Evolutionary conservation across 441 rosid genomes (phyloP), one percentile per base, ranked within the genome.

Genomic region (Biscutella auriculata): DNA sequence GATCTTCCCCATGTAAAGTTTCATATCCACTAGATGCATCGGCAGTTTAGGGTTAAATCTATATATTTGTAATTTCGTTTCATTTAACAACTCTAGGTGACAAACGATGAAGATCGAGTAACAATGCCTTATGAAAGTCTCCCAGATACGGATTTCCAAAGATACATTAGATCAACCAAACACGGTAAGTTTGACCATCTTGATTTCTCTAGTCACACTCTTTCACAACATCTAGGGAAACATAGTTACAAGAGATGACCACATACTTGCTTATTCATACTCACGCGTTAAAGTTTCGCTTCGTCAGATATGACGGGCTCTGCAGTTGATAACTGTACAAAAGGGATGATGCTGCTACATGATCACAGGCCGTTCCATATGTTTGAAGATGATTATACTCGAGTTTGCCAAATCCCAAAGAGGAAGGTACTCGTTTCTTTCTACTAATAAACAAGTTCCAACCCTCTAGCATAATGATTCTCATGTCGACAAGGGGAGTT

Each of bases 101-200:
- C 83, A 71, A 66, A 71, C 51, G 33, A 72, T 30, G 95, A 83
- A 69, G 43, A 43, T 17, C 65, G 76, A 8, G 95, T 85, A 44
- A 70, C 73, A 67, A 77, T 78, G 80, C 17, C 76, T 36, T 85
- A 85, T 25, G 60, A 57, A 44, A 75, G 67, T 53, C 81, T 76
- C 63, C 90, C 97, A 19, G 81, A 91, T 62, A 83, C 96, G 14
- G 84, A 79, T 36, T 88, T 91, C 60, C 96, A 91, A 78, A 79
- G 72, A 69, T 87, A 70, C 71, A 81, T 91, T 34, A 76, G 96
- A 74, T 78, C 95, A 42, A 71, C 68, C 23, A 65, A 81, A 76
- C 43, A 70, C n/a, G 87, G 97, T 13, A 41, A 54, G 46, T 10
- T 58, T n/a, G n/a, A 27, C 27, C 0, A 3, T 61, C 23, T 37